Evolutionary conservation across 2,329 filamentous ascomycete genomes (phyloP), one percentile per base, ranked within the genome.

Genomic region (Sclerotinia spermophila): DNA sequence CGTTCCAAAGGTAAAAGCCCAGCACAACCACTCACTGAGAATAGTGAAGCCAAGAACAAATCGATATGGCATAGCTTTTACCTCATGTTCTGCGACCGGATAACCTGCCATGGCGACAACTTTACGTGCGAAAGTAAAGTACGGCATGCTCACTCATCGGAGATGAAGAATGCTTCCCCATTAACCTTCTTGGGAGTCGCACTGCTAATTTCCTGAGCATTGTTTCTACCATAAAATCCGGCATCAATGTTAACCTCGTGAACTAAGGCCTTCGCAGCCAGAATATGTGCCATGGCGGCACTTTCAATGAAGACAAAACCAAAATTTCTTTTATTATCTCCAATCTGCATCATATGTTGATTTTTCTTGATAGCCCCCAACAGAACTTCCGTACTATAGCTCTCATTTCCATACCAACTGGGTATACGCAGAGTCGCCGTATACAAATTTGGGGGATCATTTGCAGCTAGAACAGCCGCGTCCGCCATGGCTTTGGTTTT

Each of bases 221-320:
- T 30, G 8, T 6, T 55, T 2, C 10, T 17, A 5, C 1, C 11
- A 17, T 11, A 15, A 30, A 13, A 55, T 55, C 53, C 30, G 3
- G 30, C 27, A 65, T 51, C 61, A 10, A 6, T 30, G 35, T 24
- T 45, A 13, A 21, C 61, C 38, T 60, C 44, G 35, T 17, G 15
- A 13, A 73, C 27, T 13, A 74, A 44, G 30, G 67, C 61, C 35
- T 73, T 65, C 6, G 82, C 81, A 4, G 83, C 83, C 17, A 86
- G 81, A 64, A 86, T 79, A 73, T 86, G 84, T 3, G 82, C 84
- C 73, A 84, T 81, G 4, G 82, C 83, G 33, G 84, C 82, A 75
- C 85, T 86, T 64, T 80, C 83, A 65, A 85, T 82, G 74, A 86
- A 85, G 59, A 84, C 84, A 73, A 84, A 85, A 75, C 86, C 84